A percentile compares a stretch with the other conserved stretches of the same genome.
Evolutionary conservation across 495 filamentous ascomycete species (phyloP).

Genomic region (Xylaria telfairii): DNA sequence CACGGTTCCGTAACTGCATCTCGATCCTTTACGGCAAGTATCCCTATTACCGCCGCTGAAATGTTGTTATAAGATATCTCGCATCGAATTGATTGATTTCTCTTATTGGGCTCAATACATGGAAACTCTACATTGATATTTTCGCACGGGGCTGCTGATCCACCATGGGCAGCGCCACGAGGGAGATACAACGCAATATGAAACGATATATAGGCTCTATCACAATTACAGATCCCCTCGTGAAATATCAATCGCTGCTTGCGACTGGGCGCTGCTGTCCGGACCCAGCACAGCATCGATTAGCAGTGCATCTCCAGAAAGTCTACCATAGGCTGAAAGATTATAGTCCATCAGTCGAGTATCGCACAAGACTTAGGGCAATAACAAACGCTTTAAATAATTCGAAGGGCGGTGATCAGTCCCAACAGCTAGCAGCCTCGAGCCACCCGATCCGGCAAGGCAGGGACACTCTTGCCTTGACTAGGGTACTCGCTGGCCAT

Average conservation of each 20-base stretch:
- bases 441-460: conserved; percentile 53
- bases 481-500: conserved; percentile 62
- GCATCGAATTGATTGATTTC: not conserved
- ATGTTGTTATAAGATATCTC: not conserved
- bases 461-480: conserved; percentile 63
- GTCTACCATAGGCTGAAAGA: conserved; percentile 70
- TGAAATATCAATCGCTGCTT: conserved; percentile 69
- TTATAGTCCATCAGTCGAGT: conserved; percentile 69
- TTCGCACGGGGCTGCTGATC: not conserved
- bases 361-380: conserved; percentile 59
- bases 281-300: conserved; percentile 69
- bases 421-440: conserved; percentile 45
- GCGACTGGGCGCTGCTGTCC: conserved; percentile 63
- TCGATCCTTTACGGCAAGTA: not conserved
- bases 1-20: not conserved
- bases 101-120: not conserved
- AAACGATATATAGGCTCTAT: conserved; percentile 50
- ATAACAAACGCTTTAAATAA: conserved; percentile 50
- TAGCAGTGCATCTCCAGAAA: conserved; percentile 72
- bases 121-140: not conserved
- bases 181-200: conserved; percentile 32
- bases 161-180: not conserved
- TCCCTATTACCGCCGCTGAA: not conserved
- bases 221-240: conserved; percentile 73
- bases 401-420: conserved; percentile 23